Conservation (phyloP, 768 basidiomycete species). For the Termitomyces sp. region DNA sequence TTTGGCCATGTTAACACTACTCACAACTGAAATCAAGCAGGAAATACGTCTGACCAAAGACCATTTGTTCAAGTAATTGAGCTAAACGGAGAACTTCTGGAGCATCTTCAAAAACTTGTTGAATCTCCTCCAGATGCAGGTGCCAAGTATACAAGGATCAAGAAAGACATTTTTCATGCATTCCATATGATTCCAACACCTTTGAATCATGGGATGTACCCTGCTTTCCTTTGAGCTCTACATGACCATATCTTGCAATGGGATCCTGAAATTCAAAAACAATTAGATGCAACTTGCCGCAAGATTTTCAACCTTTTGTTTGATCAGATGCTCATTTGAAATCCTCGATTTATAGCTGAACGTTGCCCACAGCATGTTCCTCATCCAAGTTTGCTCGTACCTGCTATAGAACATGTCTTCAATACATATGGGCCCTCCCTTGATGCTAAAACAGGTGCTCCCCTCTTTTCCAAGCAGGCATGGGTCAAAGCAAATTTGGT, state of each 20-base stretch:
- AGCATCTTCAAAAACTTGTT: neutral
- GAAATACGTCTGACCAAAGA: neutral
- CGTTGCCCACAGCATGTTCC: conserved; percentile 16
- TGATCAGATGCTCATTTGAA: conserved; percentile 18
- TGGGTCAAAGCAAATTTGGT: conserved; percentile 10
- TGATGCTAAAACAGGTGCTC: conserved; percentile 16
- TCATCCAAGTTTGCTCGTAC: conserved; percentile 16
- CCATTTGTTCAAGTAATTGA: neutral
- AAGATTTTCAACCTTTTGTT: conserved; percentile 1
- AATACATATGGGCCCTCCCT: conserved; percentile 13
- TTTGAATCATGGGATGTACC: conserved; percentile 18
- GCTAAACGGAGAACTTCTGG: neutral
- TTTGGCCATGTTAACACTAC: too few relatives aligned
- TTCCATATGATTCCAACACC: neutral
- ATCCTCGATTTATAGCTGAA: conserved; percentile 14
- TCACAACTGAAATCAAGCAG: neutral
- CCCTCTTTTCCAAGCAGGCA: conserved; percentile 11
- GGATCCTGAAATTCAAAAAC: conserved; percentile 13
- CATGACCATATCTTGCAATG: conserved; percentile 21
- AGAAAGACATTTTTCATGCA: conserved; percentile 21
- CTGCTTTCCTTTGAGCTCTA: conserved; percentile 16
- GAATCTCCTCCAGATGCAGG: neutral
- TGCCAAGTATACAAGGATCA: conserved; percentile 6
- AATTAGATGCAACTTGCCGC: conserved; percentile 15
- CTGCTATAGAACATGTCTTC: conserved; percentile 18